Conservation (phyloP, 768 basidiomycete species). For the Lyophyllum semitale region DNA sequence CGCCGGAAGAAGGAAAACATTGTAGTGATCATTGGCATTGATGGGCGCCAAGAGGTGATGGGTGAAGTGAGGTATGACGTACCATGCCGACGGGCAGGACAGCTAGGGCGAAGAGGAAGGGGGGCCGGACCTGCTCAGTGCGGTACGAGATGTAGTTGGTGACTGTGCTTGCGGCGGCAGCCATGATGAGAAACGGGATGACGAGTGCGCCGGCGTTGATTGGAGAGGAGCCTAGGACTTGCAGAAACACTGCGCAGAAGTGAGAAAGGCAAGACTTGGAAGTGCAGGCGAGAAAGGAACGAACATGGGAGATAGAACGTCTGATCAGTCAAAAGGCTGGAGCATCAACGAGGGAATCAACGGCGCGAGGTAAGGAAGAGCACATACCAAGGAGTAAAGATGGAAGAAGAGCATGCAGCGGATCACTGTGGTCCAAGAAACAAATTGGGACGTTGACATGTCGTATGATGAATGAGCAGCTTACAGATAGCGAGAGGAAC, state of each 20-base stretch:
- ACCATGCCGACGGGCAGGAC: constrained; percentile 24
- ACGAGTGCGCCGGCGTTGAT: constrained; percentile 22
- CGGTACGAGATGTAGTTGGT: constrained; percentile 15
- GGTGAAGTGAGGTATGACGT: not conserved
- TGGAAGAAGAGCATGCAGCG: constrained; percentile 26
- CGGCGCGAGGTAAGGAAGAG: not conserved
- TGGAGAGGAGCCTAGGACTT: constrained; percentile 21
- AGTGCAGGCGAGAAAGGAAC: not conserved
- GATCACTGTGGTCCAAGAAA: constrained; percentile 8
- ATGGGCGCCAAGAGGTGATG: not conserved
- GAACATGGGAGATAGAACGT: constrained; percentile 26
- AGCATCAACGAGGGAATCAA: not conserved
- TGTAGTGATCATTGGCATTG: not conserved
- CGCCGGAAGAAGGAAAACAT: not conserved
- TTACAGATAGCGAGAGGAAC: constrained; percentile 25
- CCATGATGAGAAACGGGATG: constrained; percentile 22
- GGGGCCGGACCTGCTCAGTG: constrained; percentile 13
- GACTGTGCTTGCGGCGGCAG: constrained; percentile 19
- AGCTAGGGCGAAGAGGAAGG: constrained; percentile 12
- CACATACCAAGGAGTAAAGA: constrained; percentile 21
- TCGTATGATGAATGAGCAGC: not conserved
- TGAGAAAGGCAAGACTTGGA: not conserved
- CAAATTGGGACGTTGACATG: not conserved
- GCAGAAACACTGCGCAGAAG: constrained; percentile 20
- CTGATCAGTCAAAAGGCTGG: constrained; percentile 9